Conservation (phyloP, 768 basidiomycete species). For the Terana coerulea region DNA sequence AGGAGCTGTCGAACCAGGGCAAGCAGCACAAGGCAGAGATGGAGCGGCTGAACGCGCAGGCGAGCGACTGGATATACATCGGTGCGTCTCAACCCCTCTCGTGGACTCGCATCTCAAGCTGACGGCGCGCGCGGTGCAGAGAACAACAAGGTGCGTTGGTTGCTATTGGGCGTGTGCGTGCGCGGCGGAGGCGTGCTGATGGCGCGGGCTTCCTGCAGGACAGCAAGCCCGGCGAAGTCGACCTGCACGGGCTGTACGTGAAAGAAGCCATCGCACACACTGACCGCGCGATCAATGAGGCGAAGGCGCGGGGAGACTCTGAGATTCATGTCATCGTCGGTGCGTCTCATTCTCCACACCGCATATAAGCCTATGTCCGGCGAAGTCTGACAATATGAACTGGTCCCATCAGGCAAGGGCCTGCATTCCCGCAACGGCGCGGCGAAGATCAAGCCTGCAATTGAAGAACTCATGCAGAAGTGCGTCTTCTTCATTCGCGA, state of each 20-base stretch:
- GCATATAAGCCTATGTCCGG: not conserved
- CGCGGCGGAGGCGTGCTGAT: not conserved
- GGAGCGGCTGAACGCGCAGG: constrained; percentile 75
- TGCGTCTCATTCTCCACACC: constrained; percentile 29
- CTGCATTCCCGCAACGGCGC: constrained; percentile 73
- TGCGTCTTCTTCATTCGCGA: constrained; percentile 30
- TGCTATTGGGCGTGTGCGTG: not conserved
- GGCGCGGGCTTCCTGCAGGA: constrained; percentile 41
- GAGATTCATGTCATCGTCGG: constrained; percentile 85
- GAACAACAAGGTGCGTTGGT: constrained; percentile 61
- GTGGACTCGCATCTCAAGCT: not conserved
- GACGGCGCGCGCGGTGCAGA: constrained; percentile 35
- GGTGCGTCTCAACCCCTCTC: constrained; percentile 38
- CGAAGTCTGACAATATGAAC: not conserved
- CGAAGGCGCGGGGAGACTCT: constrained; percentile 55
- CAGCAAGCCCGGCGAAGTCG: constrained; percentile 69
- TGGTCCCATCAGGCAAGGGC: constrained; percentile 61
- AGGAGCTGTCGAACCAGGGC: constrained; percentile 77
- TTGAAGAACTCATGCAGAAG: constrained; percentile 84
- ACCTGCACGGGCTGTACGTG: constrained; percentile 91
- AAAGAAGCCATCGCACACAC: constrained; percentile 82
- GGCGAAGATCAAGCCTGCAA: constrained; percentile 90
- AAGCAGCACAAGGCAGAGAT: constrained; percentile 76
- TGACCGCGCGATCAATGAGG: constrained; percentile 67
- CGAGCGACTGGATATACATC: constrained; percentile 83